Evolutionary conservation across 129 eudicot genomes (phyloP).

Genomic region (Centella asiatica): DNA sequence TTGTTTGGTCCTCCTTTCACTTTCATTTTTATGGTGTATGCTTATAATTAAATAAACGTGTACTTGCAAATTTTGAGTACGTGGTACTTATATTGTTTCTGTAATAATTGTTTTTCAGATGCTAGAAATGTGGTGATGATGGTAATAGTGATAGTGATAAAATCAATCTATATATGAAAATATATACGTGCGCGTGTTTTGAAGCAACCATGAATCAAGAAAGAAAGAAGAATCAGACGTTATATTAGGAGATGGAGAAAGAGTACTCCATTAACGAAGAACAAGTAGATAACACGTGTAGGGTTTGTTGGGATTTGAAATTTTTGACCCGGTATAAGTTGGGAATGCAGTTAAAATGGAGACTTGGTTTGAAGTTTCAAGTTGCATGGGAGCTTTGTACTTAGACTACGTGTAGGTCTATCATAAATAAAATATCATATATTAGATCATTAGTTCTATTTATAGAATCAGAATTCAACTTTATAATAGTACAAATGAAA

Average conservation of each 20-base stretch:
- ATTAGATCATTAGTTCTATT: no score
- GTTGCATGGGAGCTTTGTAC: background rate
- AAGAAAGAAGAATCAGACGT: background rate
- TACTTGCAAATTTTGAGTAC: no score
- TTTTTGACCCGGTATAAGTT: background rate
- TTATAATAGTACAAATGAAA: no score
- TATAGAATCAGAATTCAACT: no score
- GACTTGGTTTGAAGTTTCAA: background rate
- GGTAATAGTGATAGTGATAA: background rate
- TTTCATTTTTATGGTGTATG: constrained; percentile 24
- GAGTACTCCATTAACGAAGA: background rate
- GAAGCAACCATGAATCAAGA: background rate
- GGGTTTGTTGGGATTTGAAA: constrained; percentile 6
- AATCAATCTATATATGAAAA: background rate
- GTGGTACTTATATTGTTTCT: no score
- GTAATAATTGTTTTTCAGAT: no score
- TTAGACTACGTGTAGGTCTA: no score
- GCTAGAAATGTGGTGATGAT: no score
- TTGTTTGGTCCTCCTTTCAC: constrained; percentile 56
- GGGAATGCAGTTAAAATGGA: background rate
- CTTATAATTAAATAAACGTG: background rate
- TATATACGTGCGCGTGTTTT: background rate
- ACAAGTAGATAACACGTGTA: constrained; percentile 10
- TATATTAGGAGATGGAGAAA: background rate
- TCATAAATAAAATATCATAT: no score